Percentiles rank a stretch among this genome's conserved stretches.
phyloP scores from a whole-genome alignment of 2,329 filamentous ascomycete species.

The Pseudogymnoascus sp. region DNA sequence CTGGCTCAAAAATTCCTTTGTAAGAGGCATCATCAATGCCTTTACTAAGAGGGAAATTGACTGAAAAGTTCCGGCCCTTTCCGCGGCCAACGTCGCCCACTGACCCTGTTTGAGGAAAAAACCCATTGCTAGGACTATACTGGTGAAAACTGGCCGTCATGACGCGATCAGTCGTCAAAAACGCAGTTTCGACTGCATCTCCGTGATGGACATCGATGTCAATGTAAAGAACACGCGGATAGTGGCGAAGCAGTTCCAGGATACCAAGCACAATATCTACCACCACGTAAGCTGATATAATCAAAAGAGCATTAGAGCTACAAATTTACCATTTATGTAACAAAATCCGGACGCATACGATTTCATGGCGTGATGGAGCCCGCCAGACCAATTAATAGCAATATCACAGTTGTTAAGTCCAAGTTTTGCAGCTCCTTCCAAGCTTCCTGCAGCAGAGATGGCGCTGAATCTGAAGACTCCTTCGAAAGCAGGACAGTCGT shows the following conservation, averaged over 20 bases:
- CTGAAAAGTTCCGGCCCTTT: conserved; percentile 77
- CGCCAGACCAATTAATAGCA: conserved; percentile 96
- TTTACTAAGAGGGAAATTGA: conserved; percentile 87
- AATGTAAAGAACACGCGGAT: conserved; percentile 94
- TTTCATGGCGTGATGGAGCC: conserved; percentile 95
- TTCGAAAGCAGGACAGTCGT: conserved; percentile 98
- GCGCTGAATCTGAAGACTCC: conserved; percentile 93
- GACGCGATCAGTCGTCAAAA: conserved; percentile 85
- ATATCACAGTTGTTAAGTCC: conserved; percentile 91
- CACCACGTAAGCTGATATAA: conserved; percentile 30
- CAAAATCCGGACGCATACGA: conserved; percentile 94
- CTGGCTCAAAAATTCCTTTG: conserved; percentile 82
- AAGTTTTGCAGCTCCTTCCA: conserved; percentile 85
- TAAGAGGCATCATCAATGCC: conserved; percentile 88
- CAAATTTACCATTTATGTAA: conserved; percentile 82
- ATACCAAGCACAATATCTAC: conserved; percentile 92
- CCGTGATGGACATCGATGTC: conserved; percentile 94
- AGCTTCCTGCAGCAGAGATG: conserved; percentile 85
- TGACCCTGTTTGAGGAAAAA: conserved; percentile 87
- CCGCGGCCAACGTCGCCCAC: conserved; percentile 82
- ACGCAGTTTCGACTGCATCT: conserved; percentile 87
- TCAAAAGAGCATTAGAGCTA: conserved; percentile 31
- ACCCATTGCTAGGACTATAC: conserved; percentile 64
- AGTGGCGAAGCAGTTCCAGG: conserved; percentile 80
- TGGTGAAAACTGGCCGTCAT: conserved; percentile 95